phyloP scores from a whole-genome alignment of 225 moss, liverwort and hornwort genomes.

The Climacium dendroides region DNA sequence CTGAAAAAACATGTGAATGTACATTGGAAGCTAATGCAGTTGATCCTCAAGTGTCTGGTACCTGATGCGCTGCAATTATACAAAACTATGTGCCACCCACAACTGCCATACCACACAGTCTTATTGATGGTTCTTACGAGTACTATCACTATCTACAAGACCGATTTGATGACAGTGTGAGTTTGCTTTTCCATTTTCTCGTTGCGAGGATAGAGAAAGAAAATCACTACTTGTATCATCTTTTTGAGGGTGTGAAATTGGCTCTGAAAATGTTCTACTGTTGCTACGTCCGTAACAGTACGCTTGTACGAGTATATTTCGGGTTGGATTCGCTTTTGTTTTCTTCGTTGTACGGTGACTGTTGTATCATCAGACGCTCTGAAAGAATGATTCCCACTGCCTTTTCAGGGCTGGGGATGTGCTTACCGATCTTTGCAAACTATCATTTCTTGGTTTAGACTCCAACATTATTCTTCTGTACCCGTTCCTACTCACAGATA shows the following conservation, averaged over 20 bases:
- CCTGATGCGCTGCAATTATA: background rate
- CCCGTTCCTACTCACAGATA: constrained; percentile 69
- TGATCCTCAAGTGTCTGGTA: background rate
- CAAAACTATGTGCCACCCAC: background rate
- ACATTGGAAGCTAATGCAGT: background rate
- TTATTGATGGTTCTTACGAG: too few species aligned
- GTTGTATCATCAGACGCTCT: too few species aligned
- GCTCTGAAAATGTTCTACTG: background rate
- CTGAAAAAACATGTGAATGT: background rate
- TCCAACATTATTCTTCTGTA: constrained; percentile 70
- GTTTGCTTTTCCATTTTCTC: too few species aligned
- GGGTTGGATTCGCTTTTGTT: too few species aligned
- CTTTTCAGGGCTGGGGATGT: constrained; percentile 44
- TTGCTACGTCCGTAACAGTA: too few species aligned
- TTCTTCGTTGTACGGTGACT: too few species aligned
- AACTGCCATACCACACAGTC: too few species aligned
- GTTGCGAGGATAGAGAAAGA: background rate
- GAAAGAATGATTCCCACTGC: too few species aligned
- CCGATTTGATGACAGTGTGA: too few species aligned
- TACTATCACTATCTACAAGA: too few species aligned
- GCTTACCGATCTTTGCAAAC: constrained; percentile 92
- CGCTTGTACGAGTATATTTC: too few species aligned
- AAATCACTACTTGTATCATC: background rate
- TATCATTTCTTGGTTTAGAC: constrained; percentile 82
- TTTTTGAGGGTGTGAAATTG: background rate